These are phyloP conservation scores for Eucalyptus viminalis DNA, from an alignment of 345 rosid species.

Conservation along the genomic window DNA sequence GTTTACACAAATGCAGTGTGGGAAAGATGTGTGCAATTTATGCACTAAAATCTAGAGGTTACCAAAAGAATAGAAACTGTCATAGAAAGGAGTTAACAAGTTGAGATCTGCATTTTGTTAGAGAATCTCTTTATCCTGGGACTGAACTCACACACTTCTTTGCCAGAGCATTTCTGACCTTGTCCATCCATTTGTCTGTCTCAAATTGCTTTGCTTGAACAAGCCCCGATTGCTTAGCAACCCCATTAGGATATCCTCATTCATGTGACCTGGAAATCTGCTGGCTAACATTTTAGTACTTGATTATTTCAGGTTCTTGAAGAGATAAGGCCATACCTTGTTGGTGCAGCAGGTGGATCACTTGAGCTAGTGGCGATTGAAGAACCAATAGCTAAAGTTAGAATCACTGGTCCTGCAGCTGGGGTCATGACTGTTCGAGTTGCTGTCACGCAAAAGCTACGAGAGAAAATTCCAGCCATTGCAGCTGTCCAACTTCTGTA, in stretches of 20 bases:
- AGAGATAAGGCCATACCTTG: conserved; percentile 93
- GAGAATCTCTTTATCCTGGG: neutral
- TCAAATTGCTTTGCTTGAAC: neutral
- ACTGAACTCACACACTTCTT: neutral
- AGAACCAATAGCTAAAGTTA: conserved; percentile 79
- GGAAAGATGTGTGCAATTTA: neutral
- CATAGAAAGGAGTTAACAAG: neutral
- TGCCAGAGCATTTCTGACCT: neutral
- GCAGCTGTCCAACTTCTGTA: conserved; percentile 92
- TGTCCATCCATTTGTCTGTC: neutral
- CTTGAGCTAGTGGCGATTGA: conserved; percentile 80
- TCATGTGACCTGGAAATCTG: neutral
- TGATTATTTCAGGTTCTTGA: conserved; percentile 61
- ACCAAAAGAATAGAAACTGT: neutral
- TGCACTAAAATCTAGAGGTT: neutral
- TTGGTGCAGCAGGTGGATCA: conserved; percentile 91
- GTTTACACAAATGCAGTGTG: neutral
- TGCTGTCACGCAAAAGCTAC: conserved; percentile 82
- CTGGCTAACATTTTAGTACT: neutral
- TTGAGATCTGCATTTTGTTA: neutral
- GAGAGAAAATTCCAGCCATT: conserved; percentile 86
- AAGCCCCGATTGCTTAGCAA: neutral
- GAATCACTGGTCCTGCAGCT: conserved; percentile 92
- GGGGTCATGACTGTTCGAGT: conserved; percentile 97
- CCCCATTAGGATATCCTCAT: neutral